Conservation (phyloP, 2,329 filamentous ascomycete species). For the Trichothecium roseum region DNA sequence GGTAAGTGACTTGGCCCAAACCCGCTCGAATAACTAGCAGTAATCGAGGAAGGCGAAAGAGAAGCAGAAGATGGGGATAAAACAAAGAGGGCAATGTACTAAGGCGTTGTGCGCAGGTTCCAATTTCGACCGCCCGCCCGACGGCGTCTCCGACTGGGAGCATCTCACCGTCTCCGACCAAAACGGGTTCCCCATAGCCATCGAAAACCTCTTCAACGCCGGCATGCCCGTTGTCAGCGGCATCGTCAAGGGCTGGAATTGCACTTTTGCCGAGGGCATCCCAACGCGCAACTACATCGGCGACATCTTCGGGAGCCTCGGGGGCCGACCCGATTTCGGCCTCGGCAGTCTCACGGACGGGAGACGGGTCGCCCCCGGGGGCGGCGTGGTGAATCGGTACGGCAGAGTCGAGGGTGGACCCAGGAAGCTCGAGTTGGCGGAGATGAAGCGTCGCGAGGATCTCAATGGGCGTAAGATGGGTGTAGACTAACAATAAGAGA, state of each 20-base stretch:
- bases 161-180: constrained; percentile 52
- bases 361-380: constrained; percentile 14
- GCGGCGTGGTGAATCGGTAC: not conserved
- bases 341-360: constrained; percentile 35
- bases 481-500: too few species aligned
- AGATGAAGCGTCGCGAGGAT: not conserved
- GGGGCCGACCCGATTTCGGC: constrained; percentile 56
- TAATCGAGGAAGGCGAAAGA: too few species aligned
- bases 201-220: constrained; percentile 56
- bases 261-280: constrained; percentile 46
- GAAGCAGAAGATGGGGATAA: too few species aligned
- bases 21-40: not conserved
- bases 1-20: constrained; percentile 18
- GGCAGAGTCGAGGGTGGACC: not conserved
- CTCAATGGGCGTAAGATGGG: too few species aligned
- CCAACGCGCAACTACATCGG: constrained; percentile 55
- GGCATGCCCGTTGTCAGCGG: constrained; percentile 56
- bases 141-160: constrained; percentile 41
- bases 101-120: too few species aligned
- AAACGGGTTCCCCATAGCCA: constrained; percentile 52
- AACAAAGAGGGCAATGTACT: too few species aligned
- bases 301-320: constrained; percentile 60
- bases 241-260: constrained; percentile 51
- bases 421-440: not conserved
- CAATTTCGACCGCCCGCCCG: constrained; percentile 61